phyloP scores from a whole-genome alignment of 2,329 filamentous ascomycete species.

The Colletotrichum scovillei region DNA sequence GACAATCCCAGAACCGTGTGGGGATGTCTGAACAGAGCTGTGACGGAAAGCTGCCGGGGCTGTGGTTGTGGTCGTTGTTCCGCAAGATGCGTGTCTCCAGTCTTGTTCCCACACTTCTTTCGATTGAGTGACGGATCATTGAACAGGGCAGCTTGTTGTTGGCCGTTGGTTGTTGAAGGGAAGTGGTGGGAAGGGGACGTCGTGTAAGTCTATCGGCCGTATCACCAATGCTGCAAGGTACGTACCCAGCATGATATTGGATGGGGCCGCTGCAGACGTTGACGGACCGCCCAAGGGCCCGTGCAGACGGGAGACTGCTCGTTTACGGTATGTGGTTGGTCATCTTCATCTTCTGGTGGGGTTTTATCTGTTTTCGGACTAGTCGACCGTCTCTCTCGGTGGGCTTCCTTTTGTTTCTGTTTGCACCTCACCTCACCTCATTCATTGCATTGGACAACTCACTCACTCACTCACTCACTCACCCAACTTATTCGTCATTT shows the following conservation, averaged over 20 bases:
- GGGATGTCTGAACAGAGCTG: background rate
- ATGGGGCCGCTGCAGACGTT: background rate
- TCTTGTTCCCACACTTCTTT: background rate
- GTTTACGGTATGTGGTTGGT: background rate
- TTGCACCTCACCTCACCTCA: constrained; percentile 24
- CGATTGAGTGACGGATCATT: background rate
- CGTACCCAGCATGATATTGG: background rate
- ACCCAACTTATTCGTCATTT: background rate
- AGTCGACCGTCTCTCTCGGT: background rate
- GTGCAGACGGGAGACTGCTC: background rate
- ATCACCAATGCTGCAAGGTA: background rate
- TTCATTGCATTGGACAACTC: background rate
- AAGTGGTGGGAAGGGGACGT: background rate
- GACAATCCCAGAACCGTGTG: background rate
- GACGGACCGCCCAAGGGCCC: background rate
- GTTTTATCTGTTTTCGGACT: background rate
- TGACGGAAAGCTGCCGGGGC: background rate
- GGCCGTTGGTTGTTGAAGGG: background rate
- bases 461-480: no score
- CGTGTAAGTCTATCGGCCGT: background rate
- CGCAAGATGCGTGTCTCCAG: background rate
- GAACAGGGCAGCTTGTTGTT: background rate
- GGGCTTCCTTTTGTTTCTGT: constrained; percentile 12
- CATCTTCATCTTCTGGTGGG: background rate
- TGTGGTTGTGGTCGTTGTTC: background rate